A percentile compares a stretch with the other conserved stretches of the same genome.
Evolutionary conservation across 2,329 filamentous ascomycete species (phyloP).

Genomic region (Fusarium xyrophilum): DNA sequence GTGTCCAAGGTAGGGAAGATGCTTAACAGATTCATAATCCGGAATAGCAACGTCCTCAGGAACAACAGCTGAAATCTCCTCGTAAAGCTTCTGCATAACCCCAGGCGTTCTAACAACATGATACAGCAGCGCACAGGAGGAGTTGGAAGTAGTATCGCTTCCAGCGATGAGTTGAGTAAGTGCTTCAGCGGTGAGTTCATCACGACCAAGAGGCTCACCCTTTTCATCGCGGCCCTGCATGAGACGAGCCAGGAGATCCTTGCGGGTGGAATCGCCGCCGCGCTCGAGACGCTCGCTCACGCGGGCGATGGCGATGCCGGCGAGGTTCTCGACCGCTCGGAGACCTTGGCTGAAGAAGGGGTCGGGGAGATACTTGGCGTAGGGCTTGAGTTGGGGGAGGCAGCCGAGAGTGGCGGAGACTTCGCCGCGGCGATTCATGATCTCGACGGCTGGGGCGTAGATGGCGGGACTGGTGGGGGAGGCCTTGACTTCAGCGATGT

Average conservation of each 20-base stretch:
- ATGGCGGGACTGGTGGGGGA: constrained; percentile 66
- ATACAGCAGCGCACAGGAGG: constrained; percentile 83
- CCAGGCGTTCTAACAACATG: constrained; percentile 74
- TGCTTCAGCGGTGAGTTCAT: constrained; percentile 87
- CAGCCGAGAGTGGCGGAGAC: constrained; percentile 82
- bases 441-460: constrained; percentile 84
- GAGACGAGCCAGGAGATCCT: constrained; percentile 80
- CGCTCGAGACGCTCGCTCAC: constrained; percentile 77
- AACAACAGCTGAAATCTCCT: constrained; percentile 74
- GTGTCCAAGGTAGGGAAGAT: constrained; percentile 76
- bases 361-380: constrained; percentile 80
- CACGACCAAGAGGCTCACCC: constrained; percentile 75
- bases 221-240: constrained; percentile 87
- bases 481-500: constrained; percentile 75
- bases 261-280: constrained; percentile 67
- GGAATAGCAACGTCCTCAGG: constrained; percentile 69
- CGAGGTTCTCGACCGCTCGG: constrained; percentile 77
- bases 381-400: constrained; percentile 77
- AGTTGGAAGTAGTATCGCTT: constrained; percentile 79
- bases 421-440: constrained; percentile 86
- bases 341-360: constrained; percentile 81
- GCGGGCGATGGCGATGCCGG: constrained; percentile 85
- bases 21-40: constrained; percentile 72
- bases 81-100: constrained; percentile 74
- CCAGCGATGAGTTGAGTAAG: constrained; percentile 87